Evolutionary conservation across 345 rosid species (phyloP), one percentile per base, ranked within the genome.

Genomic region (Lepidium aucheri): DNA sequence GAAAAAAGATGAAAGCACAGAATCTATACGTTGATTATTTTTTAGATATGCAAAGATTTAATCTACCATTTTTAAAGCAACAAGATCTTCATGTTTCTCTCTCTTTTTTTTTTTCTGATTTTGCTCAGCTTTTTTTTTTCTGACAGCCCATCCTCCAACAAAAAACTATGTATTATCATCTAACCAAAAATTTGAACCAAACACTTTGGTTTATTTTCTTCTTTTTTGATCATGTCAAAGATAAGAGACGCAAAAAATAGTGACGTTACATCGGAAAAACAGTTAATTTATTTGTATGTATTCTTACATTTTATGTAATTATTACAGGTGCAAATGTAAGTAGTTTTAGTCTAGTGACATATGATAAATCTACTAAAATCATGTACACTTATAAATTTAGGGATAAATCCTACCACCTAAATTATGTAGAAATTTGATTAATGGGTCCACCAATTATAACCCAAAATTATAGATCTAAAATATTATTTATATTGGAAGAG

Each of bases 21-120:
- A 72, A 72, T 72, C 66, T 51, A 13, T 22, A 50, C n/a, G 49
- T 45, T 43, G 71, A 72, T 49, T 72, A 51, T 41, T 57, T 57
- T 57, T 3, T 41, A 65, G 72, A 73, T 65, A 58, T 43, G 76
- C 17, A 47, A 1, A 56, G 46, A 64, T 28, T 18, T 40, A 64
- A 47, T 73, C 67, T 33, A 24, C 7, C 57, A 56, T 64, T 22
- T 53, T 10, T 9, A 57, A 72, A 65, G 67, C 71, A 58, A 24
- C 3, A 65, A 73, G 76, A 73, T 59, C 36, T 65, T 51, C 67
- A 73, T 73, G 76, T 73, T 59, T 35, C 65, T 59, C 26, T 34
- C 2, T 7, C n/a, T n/a, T n/a, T 50, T 39, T 26, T 33, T 11
- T 51, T 32, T 39, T 67, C 2, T 9, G 26, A 62, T 11, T 17